Conservation (phyloP, 2,329 filamentous ascomycete species). For the Amauroascus niger region DNA sequence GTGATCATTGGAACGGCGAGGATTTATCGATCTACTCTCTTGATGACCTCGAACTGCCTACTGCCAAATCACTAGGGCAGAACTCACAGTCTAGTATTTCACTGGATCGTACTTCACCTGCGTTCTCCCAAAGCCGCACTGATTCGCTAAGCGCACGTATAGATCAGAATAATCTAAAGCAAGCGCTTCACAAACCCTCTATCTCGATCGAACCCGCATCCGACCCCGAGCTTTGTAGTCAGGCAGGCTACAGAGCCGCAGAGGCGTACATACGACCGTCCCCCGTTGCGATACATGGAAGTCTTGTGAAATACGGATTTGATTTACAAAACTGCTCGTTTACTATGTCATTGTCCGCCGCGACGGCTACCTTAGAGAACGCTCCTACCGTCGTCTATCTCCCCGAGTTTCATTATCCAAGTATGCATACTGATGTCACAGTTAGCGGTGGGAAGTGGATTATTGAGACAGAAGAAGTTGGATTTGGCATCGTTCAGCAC, state of each 20-base stretch:
- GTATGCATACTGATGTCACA: slow-evolving; percentile 58
- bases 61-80: slow-evolving; percentile 24
- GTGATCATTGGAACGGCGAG: slow-evolving; percentile 96
- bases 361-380: slow-evolving; percentile 50
- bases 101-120: slow-evolving; percentile 39
- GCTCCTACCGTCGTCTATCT: slow-evolving; percentile 73
- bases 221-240: slow-evolving; percentile 49
- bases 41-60: slow-evolving; percentile 60
- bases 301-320: slow-evolving; percentile 63
- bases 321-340: slow-evolving; percentile 73
- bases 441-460: slow-evolving; percentile 85
- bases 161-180: slow-evolving; percentile 65
- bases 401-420: slow-evolving; percentile 86
- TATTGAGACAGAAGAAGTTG: slow-evolving; percentile 62
- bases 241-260: slow-evolving; percentile 72
- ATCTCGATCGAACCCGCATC: slow-evolving; percentile 50
- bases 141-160: slow-evolving; percentile 44
- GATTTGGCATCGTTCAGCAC: slow-evolving; percentile 60
- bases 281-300: slow-evolving; percentile 64
- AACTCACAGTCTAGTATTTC: slow-evolving; percentile 29
- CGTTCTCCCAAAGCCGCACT: slow-evolving; percentile 45
- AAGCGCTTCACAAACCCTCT: slow-evolving; percentile 49
- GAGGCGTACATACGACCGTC: slow-evolving; percentile 87
- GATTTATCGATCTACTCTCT: slow-evolving; percentile 82
- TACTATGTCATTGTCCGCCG: slow-evolving; percentile 57